These are phyloP conservation scores for Ganoderma leucocontextum DNA, from an alignment of 1,284 basidiomycete genomes.

Conservation along the genomic window DNA sequence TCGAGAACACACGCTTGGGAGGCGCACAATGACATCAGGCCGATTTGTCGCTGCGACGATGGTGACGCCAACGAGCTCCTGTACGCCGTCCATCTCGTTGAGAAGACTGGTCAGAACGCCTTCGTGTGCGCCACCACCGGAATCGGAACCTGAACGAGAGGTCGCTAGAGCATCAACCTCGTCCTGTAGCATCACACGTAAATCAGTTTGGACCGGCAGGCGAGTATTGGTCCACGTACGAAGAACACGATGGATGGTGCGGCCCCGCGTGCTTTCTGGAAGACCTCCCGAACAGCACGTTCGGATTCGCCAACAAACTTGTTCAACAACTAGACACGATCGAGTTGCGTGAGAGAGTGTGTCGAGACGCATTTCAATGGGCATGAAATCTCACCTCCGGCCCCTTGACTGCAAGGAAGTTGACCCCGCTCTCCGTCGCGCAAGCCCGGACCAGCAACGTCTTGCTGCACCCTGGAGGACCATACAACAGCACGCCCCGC, in stretches of 20 bases:
- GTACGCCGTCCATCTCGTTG: conserved; percentile 99
- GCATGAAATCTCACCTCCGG: conserved; percentile 75
- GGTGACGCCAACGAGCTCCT: conserved; percentile 92
- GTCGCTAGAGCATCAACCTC: conserved; percentile 96
- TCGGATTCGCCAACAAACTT: conserved; percentile 99
- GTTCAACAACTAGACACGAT: conserved; percentile 76
- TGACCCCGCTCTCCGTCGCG: conserved; percentile 94
- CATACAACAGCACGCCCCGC: conserved; percentile 92
- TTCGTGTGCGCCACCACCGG: conserved; percentile 70
- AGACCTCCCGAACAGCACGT: conserved; percentile 92
- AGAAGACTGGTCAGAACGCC: conserved; percentile 93
- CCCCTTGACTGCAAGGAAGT: conserved; percentile 98
- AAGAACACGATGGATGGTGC: conserved; percentile 97
- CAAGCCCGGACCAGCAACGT: conserved; percentile 95
- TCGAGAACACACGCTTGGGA: conserved; percentile 11
- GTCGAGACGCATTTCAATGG: conserved; percentile 4
- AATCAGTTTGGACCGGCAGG: background rate
- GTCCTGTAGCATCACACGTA: conserved; percentile 63
- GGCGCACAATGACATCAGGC: conserved; percentile 87
- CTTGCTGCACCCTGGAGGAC: conserved; percentile 98
- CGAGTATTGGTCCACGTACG: conserved; percentile 55
- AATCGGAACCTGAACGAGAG: conserved; percentile 73
- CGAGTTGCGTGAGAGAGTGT: conserved; percentile 4
- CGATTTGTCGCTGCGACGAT: conserved; percentile 97
- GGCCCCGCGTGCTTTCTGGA: conserved; percentile 93